phyloP scores from a whole-genome alignment of 2,329 filamentous ascomycete genomes.

The Akanthomyces uredinophilus region DNA sequence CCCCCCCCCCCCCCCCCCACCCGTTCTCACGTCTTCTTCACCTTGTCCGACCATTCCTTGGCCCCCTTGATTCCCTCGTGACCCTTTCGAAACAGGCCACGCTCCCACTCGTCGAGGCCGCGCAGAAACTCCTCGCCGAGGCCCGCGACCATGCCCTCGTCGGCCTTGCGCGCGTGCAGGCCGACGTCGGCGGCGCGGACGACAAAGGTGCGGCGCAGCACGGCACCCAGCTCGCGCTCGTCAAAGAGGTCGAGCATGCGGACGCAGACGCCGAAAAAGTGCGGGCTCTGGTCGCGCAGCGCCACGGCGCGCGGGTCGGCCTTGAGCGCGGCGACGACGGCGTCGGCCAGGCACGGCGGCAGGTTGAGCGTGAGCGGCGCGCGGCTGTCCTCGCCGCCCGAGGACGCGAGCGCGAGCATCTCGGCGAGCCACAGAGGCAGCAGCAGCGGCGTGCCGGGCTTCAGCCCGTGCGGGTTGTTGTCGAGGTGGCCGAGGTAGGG shows the following conservation, averaged over 20 bases:
- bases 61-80: constrained; percentile 68
- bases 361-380: constrained; percentile 77
- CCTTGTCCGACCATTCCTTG: constrained; percentile 65
- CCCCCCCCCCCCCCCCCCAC: not conserved
- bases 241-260: constrained; percentile 88
- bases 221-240: constrained; percentile 68
- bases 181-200: constrained; percentile 75
- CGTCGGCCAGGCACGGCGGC: constrained; percentile 67
- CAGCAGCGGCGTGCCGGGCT: constrained; percentile 71
- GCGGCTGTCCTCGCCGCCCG: constrained; percentile 36
- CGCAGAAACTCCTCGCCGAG: constrained; percentile 74
- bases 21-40: constrained; percentile 31
- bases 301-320: constrained; percentile 85
- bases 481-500: constrained; percentile 85
- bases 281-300: constrained; percentile 72
- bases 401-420: constrained; percentile 73
- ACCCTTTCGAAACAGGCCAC: constrained; percentile 65
- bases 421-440: constrained; percentile 93
- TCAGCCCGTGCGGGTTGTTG: constrained; percentile 68
- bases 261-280: constrained; percentile 83
- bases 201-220: constrained; percentile 75
- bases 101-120: constrained; percentile 86
- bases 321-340: constrained; percentile 83
- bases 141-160: constrained; percentile 54
- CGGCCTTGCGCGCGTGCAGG: constrained; percentile 82